These are phyloP conservation scores for Lodderomyces pseudojiufengensis DNA, from an alignment of 1,139 yeast species.

Conservation along the genomic window DNA sequence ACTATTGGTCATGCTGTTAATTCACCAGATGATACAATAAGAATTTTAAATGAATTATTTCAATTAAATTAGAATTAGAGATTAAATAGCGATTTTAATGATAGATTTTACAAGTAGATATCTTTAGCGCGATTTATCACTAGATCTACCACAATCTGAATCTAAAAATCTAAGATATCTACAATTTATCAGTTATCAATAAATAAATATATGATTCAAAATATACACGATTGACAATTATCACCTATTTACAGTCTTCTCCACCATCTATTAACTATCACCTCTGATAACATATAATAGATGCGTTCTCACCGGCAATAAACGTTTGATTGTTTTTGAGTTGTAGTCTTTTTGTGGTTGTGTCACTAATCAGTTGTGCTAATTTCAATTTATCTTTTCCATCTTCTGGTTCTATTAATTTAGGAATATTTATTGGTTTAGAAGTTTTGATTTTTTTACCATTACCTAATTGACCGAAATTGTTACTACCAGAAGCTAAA, in stretches of 20 bases:
- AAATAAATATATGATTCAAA: no score
- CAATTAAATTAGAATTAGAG: constrained; percentile 25
- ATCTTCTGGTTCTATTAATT: constrained; percentile 54
- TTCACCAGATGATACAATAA: constrained; percentile 83
- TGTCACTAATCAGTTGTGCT: constrained; percentile 30
- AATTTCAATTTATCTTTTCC: constrained; percentile 18
- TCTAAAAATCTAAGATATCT: no score
- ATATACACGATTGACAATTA: no score
- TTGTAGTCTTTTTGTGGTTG: constrained; percentile 45
- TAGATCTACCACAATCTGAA: no score
- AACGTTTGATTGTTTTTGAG: constrained; percentile 29
- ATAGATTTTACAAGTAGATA: no score
- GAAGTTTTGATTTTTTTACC: constrained; percentile 64
- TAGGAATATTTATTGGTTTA: constrained; percentile 54
- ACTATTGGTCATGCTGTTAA: constrained; percentile 93
- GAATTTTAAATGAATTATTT: constrained; percentile 79
- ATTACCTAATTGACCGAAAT: constrained; percentile 78
- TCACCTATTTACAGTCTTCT: no score
- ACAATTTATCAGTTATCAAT: no score
- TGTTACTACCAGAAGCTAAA: constrained; percentile 80
- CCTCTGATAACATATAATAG: constrained; percentile 70
- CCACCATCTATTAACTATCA: no score
- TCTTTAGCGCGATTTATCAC: no score
- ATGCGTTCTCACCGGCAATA: constrained; percentile 58
- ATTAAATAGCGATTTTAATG: no score